These are phyloP conservation scores for Castanea sativa DNA, from an alignment of 306 rosid genomes.

Conservation along the genomic window DNA sequence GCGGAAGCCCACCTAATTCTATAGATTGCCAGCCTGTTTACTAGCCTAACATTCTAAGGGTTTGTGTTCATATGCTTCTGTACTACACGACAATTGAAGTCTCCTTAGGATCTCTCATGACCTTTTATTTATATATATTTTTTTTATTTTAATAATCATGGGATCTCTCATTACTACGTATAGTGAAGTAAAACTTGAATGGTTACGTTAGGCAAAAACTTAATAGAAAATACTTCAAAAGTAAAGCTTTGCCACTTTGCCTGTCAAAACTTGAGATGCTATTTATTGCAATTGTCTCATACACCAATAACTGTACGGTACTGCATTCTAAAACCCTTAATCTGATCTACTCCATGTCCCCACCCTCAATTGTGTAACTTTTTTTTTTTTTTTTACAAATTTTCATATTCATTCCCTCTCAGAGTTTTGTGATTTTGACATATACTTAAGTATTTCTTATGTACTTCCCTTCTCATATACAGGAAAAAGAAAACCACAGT, in stretches of 20 bases:
- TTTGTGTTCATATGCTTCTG: background rate
- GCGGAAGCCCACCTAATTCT: background rate
- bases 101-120: background rate
- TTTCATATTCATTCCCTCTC: background rate
- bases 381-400: background rate
- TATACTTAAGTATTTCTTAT: background rate
- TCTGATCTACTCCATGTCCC: background rate
- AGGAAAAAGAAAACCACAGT: constrained; percentile 93
- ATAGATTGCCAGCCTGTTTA: background rate
- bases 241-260: background rate
- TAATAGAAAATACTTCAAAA: background rate
- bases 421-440: background rate
- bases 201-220: background rate
- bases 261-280: background rate
- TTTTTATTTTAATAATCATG: no score
- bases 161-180: background rate
- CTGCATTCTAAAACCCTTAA: background rate
- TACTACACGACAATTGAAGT: background rate
- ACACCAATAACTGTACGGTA: background rate
- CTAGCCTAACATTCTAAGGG: background rate
- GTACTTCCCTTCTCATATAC: constrained; percentile 19
- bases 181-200: background rate
- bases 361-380: background rate
- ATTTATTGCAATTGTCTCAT: background rate
- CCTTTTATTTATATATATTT: no score